Evolutionary conservation across 2,329 filamentous ascomycete genomes (phyloP).

Genomic region (Pyricularia pennisetigena): DNA sequence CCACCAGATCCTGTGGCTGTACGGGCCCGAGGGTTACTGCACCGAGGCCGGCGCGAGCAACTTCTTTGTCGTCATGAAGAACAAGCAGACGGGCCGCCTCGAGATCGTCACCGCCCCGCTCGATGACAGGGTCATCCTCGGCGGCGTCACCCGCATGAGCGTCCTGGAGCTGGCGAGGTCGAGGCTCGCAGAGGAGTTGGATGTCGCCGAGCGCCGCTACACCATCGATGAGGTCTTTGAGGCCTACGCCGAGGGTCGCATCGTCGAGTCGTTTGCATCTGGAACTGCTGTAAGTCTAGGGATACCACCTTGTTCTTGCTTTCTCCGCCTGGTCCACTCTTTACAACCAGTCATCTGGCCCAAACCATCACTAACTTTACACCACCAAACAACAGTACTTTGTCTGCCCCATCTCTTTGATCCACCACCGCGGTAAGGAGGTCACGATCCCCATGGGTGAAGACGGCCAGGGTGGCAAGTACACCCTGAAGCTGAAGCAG

Average conservation of each 20-base stretch:
- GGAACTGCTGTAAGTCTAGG: constrained; percentile 65
- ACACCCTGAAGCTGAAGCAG: constrained; percentile 53
- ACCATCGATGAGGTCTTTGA: constrained; percentile 69
- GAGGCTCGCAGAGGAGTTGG: constrained; percentile 47
- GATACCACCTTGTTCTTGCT: background rate
- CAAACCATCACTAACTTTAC: background rate
- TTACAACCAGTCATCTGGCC: too few species aligned
- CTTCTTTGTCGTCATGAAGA: constrained; percentile 78
- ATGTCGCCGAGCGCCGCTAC: constrained; percentile 75
- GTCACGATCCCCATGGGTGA: constrained; percentile 51
- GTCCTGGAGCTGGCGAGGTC: constrained; percentile 63
- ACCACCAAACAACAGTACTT: constrained; percentile 45
- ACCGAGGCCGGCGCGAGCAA: constrained; percentile 90
- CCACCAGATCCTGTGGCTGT: constrained; percentile 91
- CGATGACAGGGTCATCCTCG: constrained; percentile 73
- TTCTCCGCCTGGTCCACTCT: constrained; percentile 3
- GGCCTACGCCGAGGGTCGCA: constrained; percentile 62
- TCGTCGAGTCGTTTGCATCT: constrained; percentile 77
- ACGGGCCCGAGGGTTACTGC: constrained; percentile 65
- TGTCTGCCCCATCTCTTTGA: constrained; percentile 56
- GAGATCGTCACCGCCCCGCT: constrained; percentile 78
- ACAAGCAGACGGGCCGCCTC: constrained; percentile 45
- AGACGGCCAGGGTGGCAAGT: constrained; percentile 38
- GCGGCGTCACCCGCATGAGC: constrained; percentile 78
- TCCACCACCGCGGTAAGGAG: constrained; percentile 57